Percentiles rank a stretch among this genome's conserved stretches.
phyloP scores from a whole-genome alignment of 2,329 filamentous ascomycete genomes.

The Fusarium pseudoanthophilum region DNA sequence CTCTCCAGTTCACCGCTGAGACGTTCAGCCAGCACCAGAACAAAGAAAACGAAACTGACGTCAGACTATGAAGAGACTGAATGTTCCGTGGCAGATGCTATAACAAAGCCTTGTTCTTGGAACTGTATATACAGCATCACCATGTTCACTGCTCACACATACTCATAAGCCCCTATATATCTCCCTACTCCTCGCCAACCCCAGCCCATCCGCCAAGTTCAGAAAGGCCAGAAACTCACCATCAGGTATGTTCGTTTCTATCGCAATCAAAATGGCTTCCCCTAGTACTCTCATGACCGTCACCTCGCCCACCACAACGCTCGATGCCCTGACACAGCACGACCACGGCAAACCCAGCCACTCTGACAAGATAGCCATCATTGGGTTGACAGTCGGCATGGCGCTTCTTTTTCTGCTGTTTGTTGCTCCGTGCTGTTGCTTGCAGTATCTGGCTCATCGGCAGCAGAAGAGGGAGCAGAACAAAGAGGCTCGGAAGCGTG shows the following conservation, averaged over 20 bases:
- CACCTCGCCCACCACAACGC: neutral
- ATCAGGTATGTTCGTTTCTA: neutral
- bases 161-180: neutral
- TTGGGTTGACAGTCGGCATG: conserved; percentile 3
- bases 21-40: neutral
- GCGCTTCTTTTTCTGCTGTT: conserved; percentile 7
- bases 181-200: neutral
- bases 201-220: neutral
- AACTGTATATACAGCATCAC: too few relatives aligned
- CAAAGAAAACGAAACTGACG: neutral
- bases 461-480: conserved; percentile 6
- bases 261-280: conserved; percentile 8
- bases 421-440: conserved; percentile 16
- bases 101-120: neutral
- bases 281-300: conserved; percentile 6
- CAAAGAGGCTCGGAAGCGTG: neutral
- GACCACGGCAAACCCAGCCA: neutral
- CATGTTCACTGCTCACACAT: neutral
- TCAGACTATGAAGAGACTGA: rapidly evolving
- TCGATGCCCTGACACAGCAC: neutral
- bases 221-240: neutral
- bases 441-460: conserved; percentile 6
- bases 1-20: neutral
- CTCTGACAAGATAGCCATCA: neutral
- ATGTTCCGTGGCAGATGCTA: neutral